These are phyloP conservation scores for Ilex paraguariensis DNA, from an alignment of 305 asterid genomes.

Conservation along the genomic window DNA sequence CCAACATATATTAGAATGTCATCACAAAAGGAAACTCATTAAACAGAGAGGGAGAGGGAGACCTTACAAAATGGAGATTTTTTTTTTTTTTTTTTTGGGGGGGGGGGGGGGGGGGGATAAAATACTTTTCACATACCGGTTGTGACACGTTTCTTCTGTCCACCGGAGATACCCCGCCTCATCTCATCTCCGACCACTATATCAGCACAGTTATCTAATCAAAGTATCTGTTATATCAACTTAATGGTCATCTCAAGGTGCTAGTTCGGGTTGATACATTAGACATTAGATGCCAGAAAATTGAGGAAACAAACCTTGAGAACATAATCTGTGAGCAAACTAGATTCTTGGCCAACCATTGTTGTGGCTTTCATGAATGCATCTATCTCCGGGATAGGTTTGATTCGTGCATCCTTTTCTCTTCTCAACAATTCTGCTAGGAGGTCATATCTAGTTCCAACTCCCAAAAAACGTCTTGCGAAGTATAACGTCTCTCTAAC, in stretches of 20 bases:
- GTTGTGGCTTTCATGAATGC: conserved; percentile 47
- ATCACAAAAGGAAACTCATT: too few species aligned
- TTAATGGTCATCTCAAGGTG: too few species aligned
- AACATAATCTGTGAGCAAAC: conserved; percentile 35
- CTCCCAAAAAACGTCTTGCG: conserved; percentile 42
- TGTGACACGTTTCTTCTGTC: conserved; percentile 38
- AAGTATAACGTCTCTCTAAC: conserved; percentile 38
- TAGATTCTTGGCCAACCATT: conserved; percentile 34
- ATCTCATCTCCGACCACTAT: conserved; percentile 40
- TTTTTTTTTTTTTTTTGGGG: too few species aligned
- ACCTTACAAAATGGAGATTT: too few species aligned
- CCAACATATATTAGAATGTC: not conserved
- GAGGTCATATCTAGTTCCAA: conserved; percentile 38
- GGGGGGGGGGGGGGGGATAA: not conserved
- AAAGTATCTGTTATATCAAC: conserved; percentile 22
- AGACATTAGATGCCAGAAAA: too few species aligned
- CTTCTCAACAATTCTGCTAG: conserved; percentile 35
- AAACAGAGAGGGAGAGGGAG: too few species aligned
- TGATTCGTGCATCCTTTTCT: conserved; percentile 39
- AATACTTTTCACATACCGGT: conserved; percentile 20
- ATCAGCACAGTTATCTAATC: conserved; percentile 38
- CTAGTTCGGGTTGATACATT: too few species aligned
- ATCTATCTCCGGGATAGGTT: conserved; percentile 41
- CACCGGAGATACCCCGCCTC: conserved; percentile 41
- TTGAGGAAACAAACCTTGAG: conserved; percentile 27